Evolutionary conservation across 352 stramenopile species (phyloP), one percentile per base, ranked within the genome.

Genomic region (Pythium chondricola): DNA sequence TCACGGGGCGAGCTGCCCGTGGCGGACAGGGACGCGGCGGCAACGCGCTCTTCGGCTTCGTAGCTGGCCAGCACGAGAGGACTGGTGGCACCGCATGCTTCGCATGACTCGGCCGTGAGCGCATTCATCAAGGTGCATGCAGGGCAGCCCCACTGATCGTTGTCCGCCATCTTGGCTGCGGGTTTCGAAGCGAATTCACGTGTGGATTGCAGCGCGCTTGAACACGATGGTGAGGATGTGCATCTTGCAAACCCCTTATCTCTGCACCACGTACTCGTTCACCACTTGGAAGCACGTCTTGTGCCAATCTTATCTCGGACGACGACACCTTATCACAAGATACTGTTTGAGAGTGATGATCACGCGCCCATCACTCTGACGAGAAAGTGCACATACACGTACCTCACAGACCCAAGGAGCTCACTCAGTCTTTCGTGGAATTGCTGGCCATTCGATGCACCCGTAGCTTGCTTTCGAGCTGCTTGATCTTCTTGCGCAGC

Each of bases 1-100:
- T 30, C 30, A 9, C 21, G 8, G 22, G 22, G 4, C 13, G 39
- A 29, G 22, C 41, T 51, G 2, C 24, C 13, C 17, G 38, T 41
- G 25, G 16, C 52, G 1, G 44, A 44, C 3, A 50, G 38, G 25
- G 56, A 50, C 31, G 49, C 48, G 4, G 41, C 58, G 21, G 41
- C 40, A 37, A 22, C 41, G 21, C 69, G 63, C 29, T 73, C 74
- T 63, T 85, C 74, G 26, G 53, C 47, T 14, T 59, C 69, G 30
- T 73, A 85, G 32, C 71, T 80, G 20, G 73, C 67, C 13, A 88
- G 61, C 51, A 88, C 74, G 14, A 85, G 46, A 14, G 77, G 77
- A 40, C 74, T 88, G 8, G 77, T 88, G n/a, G 66, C 56, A 35
- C 74, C 74, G 32, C 77, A 88, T 7, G 74, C 77, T 6, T 75